Base-by-base conservation (phyloP, 1,139 yeast species). In the Eremothecium cymbalariae region DNA sequence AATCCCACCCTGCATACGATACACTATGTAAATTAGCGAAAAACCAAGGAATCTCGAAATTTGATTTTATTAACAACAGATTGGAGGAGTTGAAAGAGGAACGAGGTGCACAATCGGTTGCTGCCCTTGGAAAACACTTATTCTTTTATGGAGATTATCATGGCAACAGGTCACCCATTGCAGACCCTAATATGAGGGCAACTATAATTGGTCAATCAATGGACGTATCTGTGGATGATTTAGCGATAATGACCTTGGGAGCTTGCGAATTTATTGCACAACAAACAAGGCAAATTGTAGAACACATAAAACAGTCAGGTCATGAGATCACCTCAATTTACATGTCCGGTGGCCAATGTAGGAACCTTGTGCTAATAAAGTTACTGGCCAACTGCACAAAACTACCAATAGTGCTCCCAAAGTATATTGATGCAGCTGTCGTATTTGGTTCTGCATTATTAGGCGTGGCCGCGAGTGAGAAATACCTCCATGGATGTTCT, bases 261-360 rank as follows among this genome's bases (percentile, higher is more conserved):
- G 95, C 97, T 7, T 85, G 95, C 60, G 98, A 90, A 62, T 90
- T 90, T 53, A 88, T 90, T 59, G 96, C 95, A 37, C 95, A 86
- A 58, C 98, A 90, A 63, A 88, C 97, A 1, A 74, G 96, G 53
- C 98, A 90, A 54, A 90, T 90, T 54, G 77, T 90, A 22, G 94
- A 84, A 46, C 77, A 77, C 40, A 80, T 90, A 83, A 77, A 75
- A 50, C 63, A 68, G 36, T 68, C 80, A 3, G 98, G 98, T 4
- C 95, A 88, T 63, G 49, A 66, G 14, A 74, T 90, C 44, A 65
- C 70, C 24, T 72, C 85, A 31, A 77, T 90, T 42, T 90, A 79
- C 62, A 78, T 90, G 77, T 79, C 94, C 46, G 98, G 98, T 38
- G 97, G 98, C 18, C 98, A 90, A 60, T 86, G 96, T 60, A 74